These are phyloP conservation scores for Prunus kanzakura DNA, from an alignment of 306 rosid genomes.

Conservation along the genomic window DNA sequence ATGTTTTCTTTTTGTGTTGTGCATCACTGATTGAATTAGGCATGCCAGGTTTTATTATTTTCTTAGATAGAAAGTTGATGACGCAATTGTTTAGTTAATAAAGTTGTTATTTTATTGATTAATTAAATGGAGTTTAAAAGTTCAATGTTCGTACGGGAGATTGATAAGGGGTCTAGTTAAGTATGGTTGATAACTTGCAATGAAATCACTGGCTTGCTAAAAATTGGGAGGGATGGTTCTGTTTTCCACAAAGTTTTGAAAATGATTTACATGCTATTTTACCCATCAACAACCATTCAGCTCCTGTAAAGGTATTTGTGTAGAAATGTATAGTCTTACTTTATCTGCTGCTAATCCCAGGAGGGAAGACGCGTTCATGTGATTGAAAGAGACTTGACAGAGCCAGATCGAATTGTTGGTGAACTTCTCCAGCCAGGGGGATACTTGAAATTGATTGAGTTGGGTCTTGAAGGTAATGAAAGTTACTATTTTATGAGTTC, in stretches of 20 bases:
- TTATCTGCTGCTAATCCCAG: slow-evolving; percentile 25
- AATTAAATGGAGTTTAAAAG: neutral
- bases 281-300: neutral
- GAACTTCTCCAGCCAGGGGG: slow-evolving; percentile 78
- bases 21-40: neutral
- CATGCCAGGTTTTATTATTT: neutral
- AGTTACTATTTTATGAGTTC: neutral
- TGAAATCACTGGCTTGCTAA: neutral
- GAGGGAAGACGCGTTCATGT: slow-evolving; percentile 58
- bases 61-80: slow-evolving; percentile 4
- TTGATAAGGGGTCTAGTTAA: neutral
- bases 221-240: neutral
- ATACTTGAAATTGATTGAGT: slow-evolving; percentile 52
- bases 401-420: slow-evolving; percentile 61
- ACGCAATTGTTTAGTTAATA: neutral
- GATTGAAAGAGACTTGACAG: slow-evolving; percentile 57
- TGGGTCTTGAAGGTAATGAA: slow-evolving; percentile 55
- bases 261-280: neutral
- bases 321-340: neutral
- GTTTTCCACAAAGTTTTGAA: neutral
- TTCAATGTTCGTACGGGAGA: neutral
- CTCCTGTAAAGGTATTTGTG: neutral
- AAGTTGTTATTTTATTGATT: neutral
- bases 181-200: neutral
- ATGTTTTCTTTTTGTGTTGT: neutral